Base-by-base conservation (phyloP, 176 grass and related monocot genomes). In the Oryza australiensis region DNA sequence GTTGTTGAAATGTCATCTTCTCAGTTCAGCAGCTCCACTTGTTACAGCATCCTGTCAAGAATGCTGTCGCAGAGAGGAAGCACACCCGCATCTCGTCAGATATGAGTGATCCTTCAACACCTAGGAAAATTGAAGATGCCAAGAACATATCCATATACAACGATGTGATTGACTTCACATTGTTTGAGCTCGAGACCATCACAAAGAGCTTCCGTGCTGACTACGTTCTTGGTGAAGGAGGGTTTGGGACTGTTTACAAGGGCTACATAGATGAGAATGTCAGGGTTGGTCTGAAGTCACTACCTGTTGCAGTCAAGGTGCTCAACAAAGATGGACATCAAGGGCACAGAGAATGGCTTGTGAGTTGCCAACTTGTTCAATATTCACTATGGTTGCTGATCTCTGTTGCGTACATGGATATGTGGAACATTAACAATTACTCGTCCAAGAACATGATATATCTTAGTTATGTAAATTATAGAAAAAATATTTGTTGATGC, bases 181-280 rank as follows among this genome's bases (percentile, higher is more conserved):
- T 99, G 84, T 99, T 89, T 78, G 96, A 99, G 76, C 96, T 99
- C 2, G 96, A 99, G 81, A 99, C 96, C 0, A 99, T 99, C 75
- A 99, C 96, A 74, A 99, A 95, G 89, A 95, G 89, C 80, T 99
- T 99, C 83, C 93, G 96, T 51, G 77, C 83, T 3, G 96, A 95
- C 82, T 99, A 99, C 77, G 87, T 95, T 68, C 96, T 99, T 77
- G 96, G 96, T 24, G 93, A 93, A 91, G 96, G 96, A 77, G 96
- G 96, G 26, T 99, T 99, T 78, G 96, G 96, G 69, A 95, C 96
- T 2, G 96, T 99, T 82, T 99, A 91, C 87, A 99, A 99, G 84
- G 96, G 96, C 48, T 99, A 99, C 29, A 99, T 99, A 91, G 96
- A 99, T 68, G 96, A 99, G 81, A 99, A 99, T 92, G 96, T 99